These are phyloP conservation scores for Rubia occidens DNA, from an alignment of 305 asterid species.

Conservation along the genomic window DNA sequence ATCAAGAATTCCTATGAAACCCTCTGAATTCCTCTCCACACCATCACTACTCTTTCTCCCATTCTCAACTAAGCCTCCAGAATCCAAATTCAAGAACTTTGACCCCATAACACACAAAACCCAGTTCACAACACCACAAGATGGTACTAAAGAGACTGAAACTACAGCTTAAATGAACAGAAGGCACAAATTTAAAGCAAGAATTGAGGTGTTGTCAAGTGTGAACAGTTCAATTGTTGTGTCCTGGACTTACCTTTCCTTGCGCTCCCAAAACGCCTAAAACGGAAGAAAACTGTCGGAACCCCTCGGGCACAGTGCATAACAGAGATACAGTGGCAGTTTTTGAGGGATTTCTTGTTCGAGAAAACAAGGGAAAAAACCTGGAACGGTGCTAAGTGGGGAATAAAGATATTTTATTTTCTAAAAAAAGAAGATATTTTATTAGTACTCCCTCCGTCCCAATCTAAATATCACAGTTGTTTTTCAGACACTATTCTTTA, in stretches of 20 bases:
- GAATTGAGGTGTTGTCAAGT: neutral
- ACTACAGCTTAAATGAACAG: neutral
- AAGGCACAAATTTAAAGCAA: neutral
- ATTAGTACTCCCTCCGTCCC: too few relatives aligned
- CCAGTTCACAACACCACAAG: slow-evolving; percentile 10
- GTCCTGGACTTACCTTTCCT: neutral
- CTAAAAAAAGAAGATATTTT: too few relatives aligned
- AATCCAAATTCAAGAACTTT: neutral
- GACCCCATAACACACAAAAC: slow-evolving; percentile 1
- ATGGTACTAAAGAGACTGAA: neutral
- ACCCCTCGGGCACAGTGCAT: too few relatives aligned
- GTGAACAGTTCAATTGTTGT: neutral
- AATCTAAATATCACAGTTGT: too few relatives aligned
- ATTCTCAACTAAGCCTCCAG: neutral
- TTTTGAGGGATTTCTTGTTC: neutral
- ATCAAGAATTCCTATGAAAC: slow-evolving; percentile 51
- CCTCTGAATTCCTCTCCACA: slow-evolving; percentile 22
- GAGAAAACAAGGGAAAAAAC: neutral
- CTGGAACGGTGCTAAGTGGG: neutral
- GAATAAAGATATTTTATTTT: neutral
- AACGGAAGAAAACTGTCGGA: neutral
- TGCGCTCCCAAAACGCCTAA: neutral
- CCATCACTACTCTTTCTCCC: neutral
- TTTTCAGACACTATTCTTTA: too few relatives aligned
- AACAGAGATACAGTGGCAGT: neutral